These are phyloP conservation scores for Yarrowia sp. DNA, from an alignment of 805 yeast species.

Conservation along the genomic window DNA sequence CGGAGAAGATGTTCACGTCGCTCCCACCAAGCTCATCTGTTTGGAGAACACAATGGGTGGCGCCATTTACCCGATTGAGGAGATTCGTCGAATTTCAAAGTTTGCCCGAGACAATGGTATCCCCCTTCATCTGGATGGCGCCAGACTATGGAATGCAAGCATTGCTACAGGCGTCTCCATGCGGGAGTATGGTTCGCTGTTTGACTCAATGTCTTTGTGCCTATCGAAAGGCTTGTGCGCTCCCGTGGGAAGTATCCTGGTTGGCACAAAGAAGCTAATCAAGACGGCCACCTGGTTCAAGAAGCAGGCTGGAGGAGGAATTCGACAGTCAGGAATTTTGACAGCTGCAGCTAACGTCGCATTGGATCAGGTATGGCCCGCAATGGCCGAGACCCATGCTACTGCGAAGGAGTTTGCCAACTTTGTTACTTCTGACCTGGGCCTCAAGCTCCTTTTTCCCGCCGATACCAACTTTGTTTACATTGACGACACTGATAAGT, in stretches of 20 bases:
- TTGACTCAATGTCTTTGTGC: constrained; percentile 89
- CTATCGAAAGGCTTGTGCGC: constrained; percentile 89
- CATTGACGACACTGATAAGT: constrained; percentile 64
- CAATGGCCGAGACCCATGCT: constrained; percentile 51
- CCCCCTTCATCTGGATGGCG: constrained; percentile 85
- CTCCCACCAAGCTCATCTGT: constrained; percentile 82
- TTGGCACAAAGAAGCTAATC: constrained; percentile 60
- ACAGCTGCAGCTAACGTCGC: constrained; percentile 79
- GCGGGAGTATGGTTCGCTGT: constrained; percentile 66
- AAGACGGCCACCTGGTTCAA: constrained; percentile 77
- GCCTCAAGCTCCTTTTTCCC: constrained; percentile 65
- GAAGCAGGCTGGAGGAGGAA: constrained; percentile 92
- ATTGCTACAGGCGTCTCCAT: constrained; percentile 68
- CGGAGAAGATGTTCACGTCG: constrained; percentile 80
- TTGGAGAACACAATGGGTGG: constrained; percentile 91
- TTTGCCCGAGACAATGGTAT: constrained; percentile 64
- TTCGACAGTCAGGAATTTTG: constrained; percentile 82
- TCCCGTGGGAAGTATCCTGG: constrained; percentile 86
- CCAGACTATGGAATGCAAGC: constrained; percentile 91
- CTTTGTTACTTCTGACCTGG: constrained; percentile 36
- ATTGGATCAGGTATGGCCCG: constrained; percentile 66
- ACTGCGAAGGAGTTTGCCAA: constrained; percentile 50
- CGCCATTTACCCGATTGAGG: constrained; percentile 73
- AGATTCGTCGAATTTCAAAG: constrained; percentile 63
- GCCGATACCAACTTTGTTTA: constrained; percentile 83